Conservation (phyloP, 768 basidiomycete species). For the Macrolepiota fuliginosa region DNA sequence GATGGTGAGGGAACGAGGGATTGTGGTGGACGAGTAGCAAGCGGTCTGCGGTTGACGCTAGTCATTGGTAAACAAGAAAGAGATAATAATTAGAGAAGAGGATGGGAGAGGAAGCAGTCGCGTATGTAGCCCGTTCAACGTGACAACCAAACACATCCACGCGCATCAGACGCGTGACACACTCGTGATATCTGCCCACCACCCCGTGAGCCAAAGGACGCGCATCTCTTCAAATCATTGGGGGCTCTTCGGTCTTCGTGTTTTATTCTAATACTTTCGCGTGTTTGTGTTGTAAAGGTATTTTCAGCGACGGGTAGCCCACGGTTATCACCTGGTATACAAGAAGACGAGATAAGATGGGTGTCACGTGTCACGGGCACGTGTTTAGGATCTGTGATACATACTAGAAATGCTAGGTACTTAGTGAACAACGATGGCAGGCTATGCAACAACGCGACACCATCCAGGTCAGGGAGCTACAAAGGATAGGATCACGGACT, state of each 20-base stretch:
- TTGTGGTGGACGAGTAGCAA: constrained; percentile 34
- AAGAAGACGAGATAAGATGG: too few species aligned
- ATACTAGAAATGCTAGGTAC: not conserved
- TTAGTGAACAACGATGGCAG: constrained; percentile 36
- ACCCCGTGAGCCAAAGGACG: not conserved
- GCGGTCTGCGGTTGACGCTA: constrained; percentile 46
- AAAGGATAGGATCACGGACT: constrained; percentile 43
- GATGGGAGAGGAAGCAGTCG: not conserved
- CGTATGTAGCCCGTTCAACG: constrained; percentile 5
- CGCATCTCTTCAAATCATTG: too few species aligned
- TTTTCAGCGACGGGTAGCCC: too few species aligned
- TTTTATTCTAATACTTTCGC: too few species aligned
- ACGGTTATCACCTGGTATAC: too few species aligned
- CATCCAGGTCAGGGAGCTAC: constrained; percentile 31
- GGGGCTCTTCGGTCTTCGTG: too few species aligned
- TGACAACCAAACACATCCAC: constrained; percentile 8
- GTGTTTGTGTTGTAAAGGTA: too few species aligned
- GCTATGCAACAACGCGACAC: constrained; percentile 52
- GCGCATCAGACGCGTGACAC: constrained; percentile 13
- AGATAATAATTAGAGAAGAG: constrained; percentile 7
- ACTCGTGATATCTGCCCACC: not conserved
- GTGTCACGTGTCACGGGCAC: constrained; percentile 1
- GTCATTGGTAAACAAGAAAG: constrained; percentile 37
- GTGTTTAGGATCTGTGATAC: too few species aligned
- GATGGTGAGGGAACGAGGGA: constrained; percentile 29